Percentiles rank a stretch among this genome's conserved stretches.
Evolutionary conservation across 1,139 yeast species (phyloP).

Genomic region (Lodderomyces metapsilosis): DNA sequence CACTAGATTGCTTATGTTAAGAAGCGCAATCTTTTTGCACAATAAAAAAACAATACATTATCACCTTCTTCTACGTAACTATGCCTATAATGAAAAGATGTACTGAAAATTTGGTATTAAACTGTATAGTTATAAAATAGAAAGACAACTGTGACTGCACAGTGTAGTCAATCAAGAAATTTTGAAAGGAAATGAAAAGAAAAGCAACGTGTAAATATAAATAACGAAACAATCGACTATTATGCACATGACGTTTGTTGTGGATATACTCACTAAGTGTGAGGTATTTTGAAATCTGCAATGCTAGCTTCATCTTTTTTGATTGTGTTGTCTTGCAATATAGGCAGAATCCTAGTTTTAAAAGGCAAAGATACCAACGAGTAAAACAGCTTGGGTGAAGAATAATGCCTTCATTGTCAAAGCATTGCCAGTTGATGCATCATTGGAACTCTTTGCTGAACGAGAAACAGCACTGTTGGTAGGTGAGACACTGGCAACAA

Average conservation of each 20-base stretch:
- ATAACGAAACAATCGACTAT: neutral
- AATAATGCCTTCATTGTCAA: conserved; percentile 15
- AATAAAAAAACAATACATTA: too few species aligned
- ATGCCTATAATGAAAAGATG: too few species aligned
- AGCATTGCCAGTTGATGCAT: neutral
- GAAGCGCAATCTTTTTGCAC: too few species aligned
- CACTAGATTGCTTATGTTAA: neutral
- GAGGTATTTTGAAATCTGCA: too few species aligned
- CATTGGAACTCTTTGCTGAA: conserved; percentile 1
- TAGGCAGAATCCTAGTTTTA: neutral
- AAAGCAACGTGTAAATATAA: neutral
- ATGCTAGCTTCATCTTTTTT: too few species aligned
- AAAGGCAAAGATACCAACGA: conserved; percentile 19
- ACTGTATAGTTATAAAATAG: neutral
- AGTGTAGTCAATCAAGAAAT: neutral
- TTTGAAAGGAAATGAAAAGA: neutral
- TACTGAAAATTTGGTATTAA: conserved; percentile 2
- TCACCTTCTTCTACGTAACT: too few species aligned
- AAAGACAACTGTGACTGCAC: neutral
- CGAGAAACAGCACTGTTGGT: conserved; percentile 2
- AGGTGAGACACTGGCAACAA: conserved; percentile 1
- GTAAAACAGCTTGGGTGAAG: conserved; percentile 19
- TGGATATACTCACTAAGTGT: neutral
- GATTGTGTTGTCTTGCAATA: neutral
- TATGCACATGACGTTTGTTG: neutral